Conservation (phyloP, 2,329 filamentous ascomycete genomes). For the Colletotrichum cereale region DNA sequence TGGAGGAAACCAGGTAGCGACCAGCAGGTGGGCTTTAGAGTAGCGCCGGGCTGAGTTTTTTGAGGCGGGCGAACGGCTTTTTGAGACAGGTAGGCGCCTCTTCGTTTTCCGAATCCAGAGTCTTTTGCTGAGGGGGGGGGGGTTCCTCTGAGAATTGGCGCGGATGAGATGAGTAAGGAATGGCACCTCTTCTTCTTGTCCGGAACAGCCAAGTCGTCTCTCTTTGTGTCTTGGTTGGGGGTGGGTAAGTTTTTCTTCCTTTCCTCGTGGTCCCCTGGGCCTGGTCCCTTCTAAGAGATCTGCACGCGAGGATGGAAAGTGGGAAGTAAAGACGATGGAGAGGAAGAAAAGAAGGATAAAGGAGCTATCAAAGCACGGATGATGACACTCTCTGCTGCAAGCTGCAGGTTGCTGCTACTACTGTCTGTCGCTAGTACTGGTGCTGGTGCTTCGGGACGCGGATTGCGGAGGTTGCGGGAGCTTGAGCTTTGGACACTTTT, state of each 20-base stretch:
- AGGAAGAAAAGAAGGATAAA: background rate
- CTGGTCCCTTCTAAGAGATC: slow-evolving; percentile 6
- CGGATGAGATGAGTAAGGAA: slow-evolving; percentile 24
- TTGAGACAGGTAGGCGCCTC: slow-evolving; percentile 35
- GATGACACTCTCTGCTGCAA: slow-evolving; percentile 17
- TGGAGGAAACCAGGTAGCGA: background rate
- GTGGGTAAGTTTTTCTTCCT: slow-evolving; percentile 22
- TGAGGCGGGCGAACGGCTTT: slow-evolving; percentile 35
- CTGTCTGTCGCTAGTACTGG: background rate
- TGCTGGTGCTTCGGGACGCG: slow-evolving; percentile 20
- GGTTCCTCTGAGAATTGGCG: background rate
- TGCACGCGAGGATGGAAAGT: background rate
- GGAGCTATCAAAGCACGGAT: slow-evolving; percentile 10
- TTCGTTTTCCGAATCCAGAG: slow-evolving; percentile 25
- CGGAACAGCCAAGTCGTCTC: slow-evolving; percentile 18
- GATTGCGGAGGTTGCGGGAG: slow-evolving; percentile 37
- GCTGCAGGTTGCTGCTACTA: background rate
- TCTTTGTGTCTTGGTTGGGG: slow-evolving; percentile 33
- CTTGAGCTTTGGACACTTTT: slow-evolving; percentile 34
- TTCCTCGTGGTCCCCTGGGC: slow-evolving; percentile 3
- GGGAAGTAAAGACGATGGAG: background rate
- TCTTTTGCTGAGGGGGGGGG: background rate
- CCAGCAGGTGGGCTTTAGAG: slow-evolving; percentile 12
- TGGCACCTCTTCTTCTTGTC: slow-evolving; percentile 3
- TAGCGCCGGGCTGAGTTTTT: slow-evolving; percentile 21